Base-by-base conservation (phyloP, 768 basidiomycete species). In the Holtermannia corniformis region DNA sequence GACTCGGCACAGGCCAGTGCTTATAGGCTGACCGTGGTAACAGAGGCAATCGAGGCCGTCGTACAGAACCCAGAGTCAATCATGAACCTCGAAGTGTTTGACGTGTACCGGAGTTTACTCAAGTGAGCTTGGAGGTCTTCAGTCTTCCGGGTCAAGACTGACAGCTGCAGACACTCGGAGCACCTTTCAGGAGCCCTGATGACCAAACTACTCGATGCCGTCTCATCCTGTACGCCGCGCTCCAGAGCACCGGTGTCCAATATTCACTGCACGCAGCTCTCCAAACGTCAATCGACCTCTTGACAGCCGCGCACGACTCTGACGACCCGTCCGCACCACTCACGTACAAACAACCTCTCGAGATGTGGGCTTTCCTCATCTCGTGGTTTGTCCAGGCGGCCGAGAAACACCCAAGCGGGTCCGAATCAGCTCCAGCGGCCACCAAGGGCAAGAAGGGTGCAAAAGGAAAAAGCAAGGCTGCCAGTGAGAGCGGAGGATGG, bases 351-450 rank as follows among this genome's bases (percentile, higher is more conserved):
- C 58, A 67, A 2, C 81, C 88, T 0, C 76, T 99, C 55, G 95
- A 97, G 70, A 83, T 86, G 77, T 96, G 88, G 70, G 86, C 85
- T 5, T 96, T 97, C 68, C 75, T 96, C 22, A 73, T 95, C n/a
- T 78, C 83, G 55, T 96, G 91, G 91, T 92, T 92, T 67, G 85
- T 87, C 14, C 73, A 76, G 11, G 82, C 82, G 0, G 85, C 83
- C 1, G 90, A 93, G 72, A 85, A 84, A 59, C 80, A 84, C 54
- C 85, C 84, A 42, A 75, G 75, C 4, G 43, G 43, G 10, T 41
- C 76, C 75, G 4, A 79, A 78, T 12, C 76, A 78, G 52, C 55
- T 54, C 58, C 75, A 19, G 76, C 78, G 12, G 70, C 76, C 2
- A 53, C 73, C 67, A 48, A 60, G 54, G 44, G 11, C 49, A 52